Evolutionary conservation across 108 stramenopile genomes (phyloP).

Genomic region (Aurantiochytrium sp.): DNA sequence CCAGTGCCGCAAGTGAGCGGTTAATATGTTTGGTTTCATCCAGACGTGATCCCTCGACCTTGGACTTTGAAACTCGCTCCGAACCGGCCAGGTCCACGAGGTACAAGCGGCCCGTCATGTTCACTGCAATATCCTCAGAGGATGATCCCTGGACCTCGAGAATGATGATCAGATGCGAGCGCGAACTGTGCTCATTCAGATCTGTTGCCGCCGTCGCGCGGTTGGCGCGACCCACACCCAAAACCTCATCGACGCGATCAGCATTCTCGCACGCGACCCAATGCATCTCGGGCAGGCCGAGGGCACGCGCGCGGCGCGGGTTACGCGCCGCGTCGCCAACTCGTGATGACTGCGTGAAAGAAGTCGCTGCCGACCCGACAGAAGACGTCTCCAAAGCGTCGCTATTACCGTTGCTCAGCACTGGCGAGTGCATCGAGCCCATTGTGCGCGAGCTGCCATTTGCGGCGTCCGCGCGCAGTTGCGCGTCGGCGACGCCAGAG

Average conservation of each 20-base stretch:
- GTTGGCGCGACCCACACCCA: slow-evolving; percentile 68
- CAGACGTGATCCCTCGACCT: slow-evolving; percentile 47
- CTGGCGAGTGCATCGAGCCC: slow-evolving; percentile 35
- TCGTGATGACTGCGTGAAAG: slow-evolving; percentile 42
- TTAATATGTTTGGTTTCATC: slow-evolving; percentile 65
- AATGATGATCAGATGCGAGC: slow-evolving; percentile 55
- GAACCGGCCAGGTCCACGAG: slow-evolving; percentile 72
- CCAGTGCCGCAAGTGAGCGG: slow-evolving; percentile 56
- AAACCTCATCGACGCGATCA: slow-evolving; percentile 64
- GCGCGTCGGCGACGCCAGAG: slow-evolving; percentile 36
- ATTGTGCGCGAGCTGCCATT: not conserved
- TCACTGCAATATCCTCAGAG: not conserved
- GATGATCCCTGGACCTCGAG: slow-evolving; percentile 32
- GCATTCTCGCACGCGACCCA: slow-evolving; percentile 66
- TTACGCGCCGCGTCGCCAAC: not conserved
- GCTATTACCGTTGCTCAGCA: slow-evolving; percentile 29
- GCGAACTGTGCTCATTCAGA: slow-evolving; percentile 58
- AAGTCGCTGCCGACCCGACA: not conserved
- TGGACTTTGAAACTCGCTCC: slow-evolving; percentile 65
- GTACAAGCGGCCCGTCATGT: slow-evolving; percentile 57
- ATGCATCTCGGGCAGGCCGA: slow-evolving; percentile 80
- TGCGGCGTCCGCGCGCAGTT: slow-evolving; percentile 53
- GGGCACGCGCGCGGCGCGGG: slow-evolving; percentile 13
- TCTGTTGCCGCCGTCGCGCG: slow-evolving; percentile 57
- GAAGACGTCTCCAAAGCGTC: not conserved